phyloP scores from a whole-genome alignment of 257 asterid species.

The Solanum medicagineum region DNA sequence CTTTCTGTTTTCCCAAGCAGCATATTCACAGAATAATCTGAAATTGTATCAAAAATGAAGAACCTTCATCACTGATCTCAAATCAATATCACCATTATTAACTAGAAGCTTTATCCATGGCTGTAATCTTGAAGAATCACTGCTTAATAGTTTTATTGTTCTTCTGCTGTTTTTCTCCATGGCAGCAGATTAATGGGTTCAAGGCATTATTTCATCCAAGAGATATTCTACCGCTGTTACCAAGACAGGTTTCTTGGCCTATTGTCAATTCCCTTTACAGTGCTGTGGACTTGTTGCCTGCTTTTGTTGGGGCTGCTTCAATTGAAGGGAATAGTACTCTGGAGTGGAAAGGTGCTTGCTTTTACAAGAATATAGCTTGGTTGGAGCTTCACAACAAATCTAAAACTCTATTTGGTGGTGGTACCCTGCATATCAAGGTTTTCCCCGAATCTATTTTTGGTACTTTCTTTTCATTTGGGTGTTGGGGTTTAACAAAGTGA shows the following conservation, averaged over 20 bases:
- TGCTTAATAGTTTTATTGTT: conserved; percentile 9
- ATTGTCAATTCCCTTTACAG: conserved; percentile 34
- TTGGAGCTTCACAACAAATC: conserved; percentile 58
- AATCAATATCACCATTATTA: too few relatives aligned
- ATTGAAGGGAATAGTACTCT: conserved; percentile 17
- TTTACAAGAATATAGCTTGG: conserved; percentile 64
- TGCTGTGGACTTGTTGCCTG: conserved; percentile 73
- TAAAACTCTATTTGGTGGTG: conserved; percentile 64
- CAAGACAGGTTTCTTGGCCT: conserved; percentile 67
- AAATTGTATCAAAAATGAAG: background rate
- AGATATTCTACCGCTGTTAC: conserved; percentile 62
- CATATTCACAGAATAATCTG: background rate
- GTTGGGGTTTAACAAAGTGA: background rate
- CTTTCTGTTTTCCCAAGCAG: background rate
- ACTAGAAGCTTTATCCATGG: conserved; percentile 6
- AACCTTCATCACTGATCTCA: background rate
- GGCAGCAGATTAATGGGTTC: conserved; percentile 18
- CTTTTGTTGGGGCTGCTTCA: conserved; percentile 64
- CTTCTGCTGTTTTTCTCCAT: conserved; percentile 1
- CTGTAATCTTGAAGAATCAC: conserved; percentile 10
- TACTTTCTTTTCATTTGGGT: background rate
- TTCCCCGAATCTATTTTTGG: background rate
- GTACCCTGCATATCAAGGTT: conserved; percentile 82
- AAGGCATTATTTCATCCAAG: conserved; percentile 35
- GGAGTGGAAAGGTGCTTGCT: conserved; percentile 81